phyloP scores from a whole-genome alignment of 2,329 filamentous ascomycete species.

The Niveomyces coronatus region DNA sequence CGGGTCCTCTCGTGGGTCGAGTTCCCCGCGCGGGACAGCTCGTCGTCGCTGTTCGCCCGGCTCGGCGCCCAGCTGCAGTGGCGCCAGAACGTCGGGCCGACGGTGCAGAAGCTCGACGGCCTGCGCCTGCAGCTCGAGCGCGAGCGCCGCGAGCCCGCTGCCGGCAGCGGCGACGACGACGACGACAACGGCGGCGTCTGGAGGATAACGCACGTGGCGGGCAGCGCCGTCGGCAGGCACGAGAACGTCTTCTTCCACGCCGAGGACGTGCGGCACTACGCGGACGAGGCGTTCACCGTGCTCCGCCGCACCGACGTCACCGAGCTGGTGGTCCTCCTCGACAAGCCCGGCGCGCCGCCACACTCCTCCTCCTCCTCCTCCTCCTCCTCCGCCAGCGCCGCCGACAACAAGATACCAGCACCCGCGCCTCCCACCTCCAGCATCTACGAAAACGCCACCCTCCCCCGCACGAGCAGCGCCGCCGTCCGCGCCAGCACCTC shows the following conservation, averaged over 20 bases:
- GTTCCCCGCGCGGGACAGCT: slow-evolving; percentile 40
- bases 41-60: slow-evolving; percentile 19
- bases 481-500: slow-evolving; percentile 9
- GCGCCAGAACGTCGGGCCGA: slow-evolving; percentile 29
- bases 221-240: slow-evolving; percentile 71
- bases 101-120: slow-evolving; percentile 42
- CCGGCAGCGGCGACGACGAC: no score
- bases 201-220: slow-evolving; percentile 72
- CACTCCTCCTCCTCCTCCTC: no score
- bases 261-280: slow-evolving; percentile 63
- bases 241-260: slow-evolving; percentile 76
- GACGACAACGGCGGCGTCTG: slow-evolving; percentile 42
- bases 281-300: slow-evolving; percentile 76
- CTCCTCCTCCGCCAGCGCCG: no score
- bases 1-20: slow-evolving; percentile 61
- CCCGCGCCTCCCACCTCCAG: no score
- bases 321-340: slow-evolving; percentile 55
- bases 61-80: slow-evolving; percentile 12
- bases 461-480: neutral
- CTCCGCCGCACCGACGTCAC: slow-evolving; percentile 63
- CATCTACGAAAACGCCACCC: slow-evolving; percentile 7
- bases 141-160: slow-evolving; percentile 37
- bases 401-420: no score
- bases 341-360: slow-evolving; percentile 8
- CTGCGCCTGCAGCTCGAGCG: slow-evolving; percentile 57